Base-by-base conservation (phyloP, 2,329 filamentous ascomycete species). In the Sclerotinia nivalis region DNA sequence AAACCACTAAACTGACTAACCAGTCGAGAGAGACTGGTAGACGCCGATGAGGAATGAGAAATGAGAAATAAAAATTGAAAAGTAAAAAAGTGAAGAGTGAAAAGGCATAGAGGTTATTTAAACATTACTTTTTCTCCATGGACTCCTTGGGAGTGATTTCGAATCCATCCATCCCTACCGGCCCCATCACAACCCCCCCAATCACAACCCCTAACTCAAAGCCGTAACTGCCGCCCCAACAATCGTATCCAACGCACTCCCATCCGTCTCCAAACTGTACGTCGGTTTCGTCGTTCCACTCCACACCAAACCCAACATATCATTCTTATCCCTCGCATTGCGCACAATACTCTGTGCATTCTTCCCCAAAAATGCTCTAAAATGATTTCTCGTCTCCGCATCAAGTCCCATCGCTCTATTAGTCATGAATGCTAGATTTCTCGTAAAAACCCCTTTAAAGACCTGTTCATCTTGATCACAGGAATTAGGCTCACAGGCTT, bases 361-460 rank as follows among this genome's bases (percentile, higher is more conserved):
- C 3, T 13, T 55, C 22, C 28, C 18, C 8, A 70, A 55, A 40
- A 70, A 70, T 5, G 10, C 25, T 20, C 40, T 43, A 49, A 56
- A 70, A 9, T n/a, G 49, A 12, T 34, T 18, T 10, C 54, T 28
- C 2, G 65, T 49, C 28, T 55, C 37, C 1, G 45, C 28, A 8
- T 68, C 55, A 1, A 61, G 6, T 0, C 54, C 54, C 20, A 20
- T 73, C 1, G 72, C 74, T 13, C 77, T 68, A 10, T 80, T 75
- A 31, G 90, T 82, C 47, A 93, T 79, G 68, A 86, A 84, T 47
- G 84, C 82, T 28, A 93, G 80, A 75, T 91, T 91, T 28, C 89
- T 84, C 22, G 87, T 83, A 72, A 92, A 91, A 49, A 92, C 82
- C 4, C 91, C 91, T 79, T 93, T 93, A 84, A 93, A 93, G 75